These are phyloP conservation scores for Ophiosphaerella herpotricha DNA, from an alignment of 2,329 filamentous ascomycete genomes.

Conservation along the genomic window DNA sequence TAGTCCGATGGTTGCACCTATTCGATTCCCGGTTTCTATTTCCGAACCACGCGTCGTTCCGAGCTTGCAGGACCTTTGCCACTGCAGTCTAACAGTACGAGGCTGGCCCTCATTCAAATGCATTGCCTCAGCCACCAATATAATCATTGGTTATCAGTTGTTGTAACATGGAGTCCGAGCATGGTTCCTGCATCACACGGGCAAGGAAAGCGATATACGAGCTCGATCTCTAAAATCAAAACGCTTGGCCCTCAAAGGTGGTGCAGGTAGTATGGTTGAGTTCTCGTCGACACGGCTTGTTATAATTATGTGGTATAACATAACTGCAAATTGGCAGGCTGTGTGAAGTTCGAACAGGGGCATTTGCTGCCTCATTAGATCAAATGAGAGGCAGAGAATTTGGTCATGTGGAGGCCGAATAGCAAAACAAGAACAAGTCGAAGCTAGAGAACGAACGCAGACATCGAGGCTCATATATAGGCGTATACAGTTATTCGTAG, in stretches of 20 bases:
- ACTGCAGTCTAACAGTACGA: background rate
- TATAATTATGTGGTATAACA: background rate
- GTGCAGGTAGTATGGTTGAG: background rate
- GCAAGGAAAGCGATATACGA: slow-evolving; percentile 12
- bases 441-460: background rate
- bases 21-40: background rate
- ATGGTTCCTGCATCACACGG: background rate
- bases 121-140: background rate
- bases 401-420: background rate
- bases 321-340: background rate
- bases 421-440: background rate
- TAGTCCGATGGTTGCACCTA: background rate
- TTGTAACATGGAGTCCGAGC: background rate
- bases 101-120: background rate
- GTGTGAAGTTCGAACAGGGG: background rate
- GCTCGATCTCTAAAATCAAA: slow-evolving; percentile 1
- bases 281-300: background rate
- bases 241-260: background rate
- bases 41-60: background rate
- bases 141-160: slow-evolving; percentile 1
- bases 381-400: too few relatives aligned
- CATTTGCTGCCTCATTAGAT: too few relatives aligned
- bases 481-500: too few relatives aligned
- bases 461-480: background rate
- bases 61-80: background rate